Conservation (phyloP, 2,329 filamentous ascomycete genomes). For the Botrytis hyacinthi region DNA sequence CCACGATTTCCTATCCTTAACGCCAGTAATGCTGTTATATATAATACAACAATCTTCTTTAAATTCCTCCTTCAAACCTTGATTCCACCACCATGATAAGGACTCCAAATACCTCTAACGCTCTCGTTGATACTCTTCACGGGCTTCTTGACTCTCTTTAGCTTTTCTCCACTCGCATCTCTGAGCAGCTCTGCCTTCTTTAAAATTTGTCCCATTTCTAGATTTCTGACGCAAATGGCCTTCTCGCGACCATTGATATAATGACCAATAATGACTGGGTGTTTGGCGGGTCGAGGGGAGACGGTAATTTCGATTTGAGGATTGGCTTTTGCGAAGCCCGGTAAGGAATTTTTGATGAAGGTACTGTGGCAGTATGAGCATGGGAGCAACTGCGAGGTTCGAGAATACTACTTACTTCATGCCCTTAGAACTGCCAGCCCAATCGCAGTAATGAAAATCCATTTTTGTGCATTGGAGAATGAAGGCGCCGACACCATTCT, state of each 20-base stretch:
- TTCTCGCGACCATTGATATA: conserved; percentile 91
- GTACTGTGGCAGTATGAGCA: conserved; percentile 49
- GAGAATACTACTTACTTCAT: conserved; percentile 71
- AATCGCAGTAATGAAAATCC: conserved; percentile 97
- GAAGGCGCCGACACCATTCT: conserved; percentile 98
- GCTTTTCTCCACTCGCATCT: conserved; percentile 73
- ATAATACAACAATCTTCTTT: conserved; percentile 25
- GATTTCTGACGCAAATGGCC: conserved; percentile 83
- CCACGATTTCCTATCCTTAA: conserved; percentile 25
- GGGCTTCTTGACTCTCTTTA: conserved; percentile 61
- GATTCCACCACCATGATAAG: conserved; percentile 58
- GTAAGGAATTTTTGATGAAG: conserved; percentile 77
- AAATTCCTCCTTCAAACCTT: conserved; percentile 29
- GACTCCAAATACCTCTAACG: conserved; percentile 69
- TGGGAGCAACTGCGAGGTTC: neutral
- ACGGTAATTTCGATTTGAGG: conserved; percentile 89
- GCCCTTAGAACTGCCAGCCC: conserved; percentile 85
- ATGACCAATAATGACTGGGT: conserved; percentile 83
- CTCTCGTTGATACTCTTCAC: conserved; percentile 63
- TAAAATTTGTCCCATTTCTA: conserved; percentile 76
- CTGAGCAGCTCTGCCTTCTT: conserved; percentile 74
- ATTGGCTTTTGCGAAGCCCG: conserved; percentile 75
- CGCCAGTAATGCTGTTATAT: conserved; percentile 30
- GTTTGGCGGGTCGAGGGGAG: conserved; percentile 83
- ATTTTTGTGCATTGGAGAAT: conserved; percentile 95